These are phyloP conservation scores for Mortierella sp. DNA, from an alignment of 371 early-diverging fungal species.

Conservation along the genomic window DNA sequence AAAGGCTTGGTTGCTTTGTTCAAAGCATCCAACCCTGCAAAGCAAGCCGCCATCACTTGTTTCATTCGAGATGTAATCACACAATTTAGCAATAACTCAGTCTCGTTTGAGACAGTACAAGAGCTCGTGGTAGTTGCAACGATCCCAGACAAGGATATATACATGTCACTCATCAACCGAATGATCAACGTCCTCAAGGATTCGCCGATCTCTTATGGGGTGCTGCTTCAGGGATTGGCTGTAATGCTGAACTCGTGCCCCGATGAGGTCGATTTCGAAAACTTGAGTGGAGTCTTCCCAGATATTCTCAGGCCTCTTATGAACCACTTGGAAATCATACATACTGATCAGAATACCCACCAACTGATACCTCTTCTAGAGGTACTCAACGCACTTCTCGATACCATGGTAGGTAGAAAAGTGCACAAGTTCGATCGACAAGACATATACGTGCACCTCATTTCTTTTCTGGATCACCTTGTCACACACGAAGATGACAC, in stretches of 20 bases:
- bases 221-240: neutral
- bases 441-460: neutral
- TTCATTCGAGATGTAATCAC: too few relatives aligned
- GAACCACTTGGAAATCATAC: neutral
- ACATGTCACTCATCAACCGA: neutral
- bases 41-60: too few relatives aligned
- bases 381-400: neutral
- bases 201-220: neutral
- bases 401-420: slow-evolving; percentile 1
- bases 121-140: neutral
- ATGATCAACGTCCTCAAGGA: neutral
- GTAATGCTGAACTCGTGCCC: neutral
- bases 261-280: neutral
- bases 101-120: neutral
- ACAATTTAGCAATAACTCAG: too few relatives aligned
- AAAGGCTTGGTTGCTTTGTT: too few relatives aligned
- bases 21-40: too few relatives aligned
- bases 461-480: too few relatives aligned
- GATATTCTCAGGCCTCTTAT: neutral
- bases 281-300: neutral
- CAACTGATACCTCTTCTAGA: neutral
- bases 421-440: neutral
- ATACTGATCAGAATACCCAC: neutral
- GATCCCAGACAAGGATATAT: neutral
- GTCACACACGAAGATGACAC: neutral